A percentile compares a stretch with the other conserved stretches of the same genome.
Evolutionary conservation across 441 rosid genomes (phyloP).

Genomic region (Biscutella laevigata): DNA sequence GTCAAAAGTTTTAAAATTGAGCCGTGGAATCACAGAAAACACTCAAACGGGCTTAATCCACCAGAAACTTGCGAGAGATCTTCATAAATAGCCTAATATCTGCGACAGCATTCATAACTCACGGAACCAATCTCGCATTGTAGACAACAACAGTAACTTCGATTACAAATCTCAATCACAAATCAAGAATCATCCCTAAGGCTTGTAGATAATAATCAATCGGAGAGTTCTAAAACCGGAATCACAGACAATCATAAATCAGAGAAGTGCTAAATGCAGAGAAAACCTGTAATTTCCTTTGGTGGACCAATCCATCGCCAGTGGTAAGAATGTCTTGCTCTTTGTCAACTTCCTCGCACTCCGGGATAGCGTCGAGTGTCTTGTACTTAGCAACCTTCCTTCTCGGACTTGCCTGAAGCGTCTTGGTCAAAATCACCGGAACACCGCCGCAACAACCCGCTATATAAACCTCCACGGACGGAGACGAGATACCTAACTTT

Average conservation of each 20-base stretch:
- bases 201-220: not conserved
- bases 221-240: not conserved
- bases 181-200: not conserved
- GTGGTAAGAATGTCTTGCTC: constrained; percentile 19
- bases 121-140: not conserved
- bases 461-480: constrained; percentile 72
- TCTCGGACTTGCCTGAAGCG: constrained; percentile 57
- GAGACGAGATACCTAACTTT: constrained; percentile 49
- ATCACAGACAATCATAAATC: not conserved
- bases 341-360: constrained; percentile 69
- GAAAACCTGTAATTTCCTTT: constrained; percentile 43
- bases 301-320: constrained; percentile 26
- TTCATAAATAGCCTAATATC: not conserved
- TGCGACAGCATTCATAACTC: not conserved
- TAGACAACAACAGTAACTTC: too few species aligned
- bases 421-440: constrained; percentile 83
- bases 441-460: constrained; percentile 80
- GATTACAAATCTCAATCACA: not conserved
- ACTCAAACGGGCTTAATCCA: not conserved
- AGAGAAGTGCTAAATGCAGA: not conserved
- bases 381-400: constrained; percentile 46
- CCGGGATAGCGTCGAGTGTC: constrained; percentile 71
- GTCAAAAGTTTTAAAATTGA: not conserved
- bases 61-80: not conserved
- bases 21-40: not conserved